Evolutionary conservation across 1,139 yeast genomes (phyloP).

Genomic region (Yamadazyma epiphylla): DNA sequence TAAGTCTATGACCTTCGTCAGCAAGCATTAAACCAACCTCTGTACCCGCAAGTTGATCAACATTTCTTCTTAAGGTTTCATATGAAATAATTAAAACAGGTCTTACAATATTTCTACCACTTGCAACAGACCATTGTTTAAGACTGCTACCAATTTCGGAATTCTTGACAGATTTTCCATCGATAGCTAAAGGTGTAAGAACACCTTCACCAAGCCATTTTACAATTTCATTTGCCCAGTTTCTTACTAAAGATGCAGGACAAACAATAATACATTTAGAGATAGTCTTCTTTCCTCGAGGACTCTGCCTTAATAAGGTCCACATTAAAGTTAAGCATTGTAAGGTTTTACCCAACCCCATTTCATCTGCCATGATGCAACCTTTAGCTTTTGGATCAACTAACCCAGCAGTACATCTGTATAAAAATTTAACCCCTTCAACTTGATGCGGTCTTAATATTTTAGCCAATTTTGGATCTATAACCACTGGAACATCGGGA

Average conservation of each 20-base stretch:
- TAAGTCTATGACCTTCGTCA: slow-evolving; percentile 94
- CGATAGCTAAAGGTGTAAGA: slow-evolving; percentile 84
- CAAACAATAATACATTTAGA: slow-evolving; percentile 92
- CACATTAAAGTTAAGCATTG: slow-evolving; percentile 93
- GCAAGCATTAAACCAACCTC: slow-evolving; percentile 88
- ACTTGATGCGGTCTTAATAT: slow-evolving; percentile 93
- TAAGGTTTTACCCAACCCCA: slow-evolving; percentile 95
- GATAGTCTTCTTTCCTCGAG: slow-evolving; percentile 80
- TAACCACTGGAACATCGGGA: slow-evolving; percentile 92
- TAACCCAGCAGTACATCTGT: slow-evolving; percentile 86
- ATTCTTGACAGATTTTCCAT: slow-evolving; percentile 75
- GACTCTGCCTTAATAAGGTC: slow-evolving; percentile 89
- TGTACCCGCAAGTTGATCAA: slow-evolving; percentile 68
- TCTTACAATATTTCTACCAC: slow-evolving; percentile 83
- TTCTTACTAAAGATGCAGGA: slow-evolving; percentile 89
- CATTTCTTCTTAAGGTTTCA: slow-evolving; percentile 87
- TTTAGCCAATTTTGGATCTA: slow-evolving; percentile 84
- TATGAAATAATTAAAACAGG: slow-evolving; percentile 95
- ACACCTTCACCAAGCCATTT: slow-evolving; percentile 96
- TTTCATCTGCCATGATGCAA: slow-evolving; percentile 99
- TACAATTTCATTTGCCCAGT: slow-evolving; percentile 95
- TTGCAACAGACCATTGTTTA: slow-evolving; percentile 83
- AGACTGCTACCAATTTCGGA: slow-evolving; percentile 67
- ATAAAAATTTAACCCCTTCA: slow-evolving; percentile 89
- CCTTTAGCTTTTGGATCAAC: slow-evolving; percentile 87